phyloP scores from a whole-genome alignment of 768 basidiomycete species.

The Pulveroboletus ravenelii region DNA sequence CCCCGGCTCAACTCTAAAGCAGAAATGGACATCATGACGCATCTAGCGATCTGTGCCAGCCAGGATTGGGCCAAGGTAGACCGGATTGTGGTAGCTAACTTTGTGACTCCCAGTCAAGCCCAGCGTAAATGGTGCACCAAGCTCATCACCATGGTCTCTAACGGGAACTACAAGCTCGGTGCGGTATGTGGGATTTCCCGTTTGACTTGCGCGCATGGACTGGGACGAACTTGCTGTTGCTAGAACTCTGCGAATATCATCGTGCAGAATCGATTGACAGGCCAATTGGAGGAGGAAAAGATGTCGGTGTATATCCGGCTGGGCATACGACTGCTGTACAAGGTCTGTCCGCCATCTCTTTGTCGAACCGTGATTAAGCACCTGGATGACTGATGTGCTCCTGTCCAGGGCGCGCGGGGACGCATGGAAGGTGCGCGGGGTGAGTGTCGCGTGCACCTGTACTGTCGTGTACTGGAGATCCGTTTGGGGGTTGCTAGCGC shows the following conservation, averaged over 20 bases:
- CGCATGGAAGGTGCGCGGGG: conserved; percentile 88
- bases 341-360: conserved; percentile 37
- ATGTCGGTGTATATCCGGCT: conserved; percentile 94
- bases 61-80: conserved; percentile 90
- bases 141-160: conserved; percentile 79
- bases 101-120: conserved; percentile 90
- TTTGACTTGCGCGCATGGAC: neutral
- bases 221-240: neutral
- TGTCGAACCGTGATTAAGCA: neutral
- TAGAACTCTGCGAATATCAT: conserved; percentile 98
- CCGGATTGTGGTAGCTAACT: conserved; percentile 87
- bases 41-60: conserved; percentile 93
- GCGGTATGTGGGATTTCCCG: conserved; percentile 49
- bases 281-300: conserved; percentile 94
- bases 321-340: conserved; percentile 90
- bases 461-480: neutral
- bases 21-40: conserved; percentile 93
- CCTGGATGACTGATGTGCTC: neutral
- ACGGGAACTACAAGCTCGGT: conserved; percentile 84
- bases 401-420: conserved; percentile 65
- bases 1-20: conserved; percentile 80
- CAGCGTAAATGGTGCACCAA: conserved; percentile 97
- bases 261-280: conserved; percentile 89
- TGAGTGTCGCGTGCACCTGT: conserved; percentile 29
- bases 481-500: conserved; percentile 48